These are phyloP conservation scores for Nannochloropsis salina DNA, from an alignment of 108 stramenopile genomes.

Conservation along the genomic window DNA sequence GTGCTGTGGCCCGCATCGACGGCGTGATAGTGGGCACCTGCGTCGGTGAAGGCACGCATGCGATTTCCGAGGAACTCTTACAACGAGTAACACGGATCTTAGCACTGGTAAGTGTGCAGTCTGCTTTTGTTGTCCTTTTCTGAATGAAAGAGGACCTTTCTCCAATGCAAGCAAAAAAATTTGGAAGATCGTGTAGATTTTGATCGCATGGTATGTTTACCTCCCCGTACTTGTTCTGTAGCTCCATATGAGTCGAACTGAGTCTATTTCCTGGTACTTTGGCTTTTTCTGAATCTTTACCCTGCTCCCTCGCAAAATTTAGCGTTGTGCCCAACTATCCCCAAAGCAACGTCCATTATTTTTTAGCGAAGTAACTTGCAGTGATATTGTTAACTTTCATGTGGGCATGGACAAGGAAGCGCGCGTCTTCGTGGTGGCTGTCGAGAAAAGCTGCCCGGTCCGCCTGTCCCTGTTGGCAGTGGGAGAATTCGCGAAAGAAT, in stretches of 20 bases:
- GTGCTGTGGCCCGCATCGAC: neutral
- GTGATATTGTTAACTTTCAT: neutral
- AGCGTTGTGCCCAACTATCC: neutral
- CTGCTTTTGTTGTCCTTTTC: no score
- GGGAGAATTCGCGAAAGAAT: neutral
- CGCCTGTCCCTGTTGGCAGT: constrained; percentile 2
- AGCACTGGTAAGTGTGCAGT: neutral
- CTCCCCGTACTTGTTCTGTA: no score
- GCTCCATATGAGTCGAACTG: no score
- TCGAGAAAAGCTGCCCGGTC: neutral
- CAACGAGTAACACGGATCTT: constrained; percentile 20
- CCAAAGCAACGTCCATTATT: neutral
- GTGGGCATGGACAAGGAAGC: neutral
- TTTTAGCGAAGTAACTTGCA: constrained; percentile 6
- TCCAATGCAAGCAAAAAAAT: no score
- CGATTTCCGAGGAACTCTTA: neutral
- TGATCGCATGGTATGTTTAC: no score
- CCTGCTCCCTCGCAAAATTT: neutral
- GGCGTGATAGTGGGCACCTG: neutral
- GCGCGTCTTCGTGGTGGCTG: neutral
- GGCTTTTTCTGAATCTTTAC: neutral
- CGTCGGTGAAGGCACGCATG: neutral
- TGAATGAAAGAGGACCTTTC: no score
- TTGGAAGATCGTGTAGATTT: no score
- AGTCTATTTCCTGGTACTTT: no score